These are phyloP conservation scores for Tuber indicum DNA, from an alignment of 495 filamentous ascomycete genomes.

Conservation along the genomic window DNA sequence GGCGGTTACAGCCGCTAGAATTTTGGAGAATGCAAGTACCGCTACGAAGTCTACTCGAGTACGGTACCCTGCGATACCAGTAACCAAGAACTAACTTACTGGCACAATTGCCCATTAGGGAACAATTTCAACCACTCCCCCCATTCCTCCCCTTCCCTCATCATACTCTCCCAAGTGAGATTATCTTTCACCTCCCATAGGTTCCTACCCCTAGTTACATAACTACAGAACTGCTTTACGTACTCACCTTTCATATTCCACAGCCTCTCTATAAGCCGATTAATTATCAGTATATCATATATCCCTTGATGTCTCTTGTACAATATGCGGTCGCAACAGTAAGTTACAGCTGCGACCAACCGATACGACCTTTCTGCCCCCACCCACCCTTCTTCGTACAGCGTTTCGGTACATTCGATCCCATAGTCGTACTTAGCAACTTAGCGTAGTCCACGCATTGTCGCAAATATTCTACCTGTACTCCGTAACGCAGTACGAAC, in stretches of 20 bases:
- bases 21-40: background rate
- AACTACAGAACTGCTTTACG: slow-evolving; percentile 9
- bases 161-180: background rate
- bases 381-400: slow-evolving; percentile 6
- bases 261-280: slow-evolving; percentile 5
- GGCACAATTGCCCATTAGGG: background rate
- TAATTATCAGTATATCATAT: slow-evolving; percentile 5
- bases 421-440: background rate
- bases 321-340: background rate
- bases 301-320: slow-evolving; percentile 2
- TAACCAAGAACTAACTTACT: background rate
- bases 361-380: slow-evolving; percentile 3
- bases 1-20: slow-evolving; percentile 24
- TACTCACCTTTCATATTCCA: background rate
- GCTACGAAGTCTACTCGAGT: background rate
- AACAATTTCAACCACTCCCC: background rate
- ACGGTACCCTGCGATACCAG: background rate
- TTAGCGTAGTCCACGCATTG: background rate
- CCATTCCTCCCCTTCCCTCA: background rate
- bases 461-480: background rate
- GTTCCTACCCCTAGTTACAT: slow-evolving; percentile 25
- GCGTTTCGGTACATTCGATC: background rate
- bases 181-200: background rate
- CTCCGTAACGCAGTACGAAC: background rate
- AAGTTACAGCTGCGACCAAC: slow-evolving; percentile 4